Evolutionary conservation across 2,329 filamentous ascomycete genomes (phyloP).

Genomic region (Biscogniauxia marginata): DNA sequence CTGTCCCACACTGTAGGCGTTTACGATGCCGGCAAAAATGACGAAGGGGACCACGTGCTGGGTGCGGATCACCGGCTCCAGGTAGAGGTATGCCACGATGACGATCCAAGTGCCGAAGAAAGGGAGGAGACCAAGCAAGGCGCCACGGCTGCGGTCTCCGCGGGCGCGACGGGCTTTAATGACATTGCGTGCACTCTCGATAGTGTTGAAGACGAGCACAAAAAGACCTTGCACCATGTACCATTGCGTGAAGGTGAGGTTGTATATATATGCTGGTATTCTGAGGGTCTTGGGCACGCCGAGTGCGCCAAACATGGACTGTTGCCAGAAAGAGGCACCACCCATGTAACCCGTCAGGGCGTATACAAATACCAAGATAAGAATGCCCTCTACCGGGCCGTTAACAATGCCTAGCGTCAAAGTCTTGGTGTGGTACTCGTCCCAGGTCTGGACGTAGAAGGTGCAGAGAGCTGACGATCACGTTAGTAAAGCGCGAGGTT

Average conservation of each 20-base stretch:
- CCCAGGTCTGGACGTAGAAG: conserved; percentile 99
- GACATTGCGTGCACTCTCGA: conserved; percentile 78
- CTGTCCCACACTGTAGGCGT: conserved; percentile 91
- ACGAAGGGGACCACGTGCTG: conserved; percentile 86
- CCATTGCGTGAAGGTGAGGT: conserved; percentile 86
- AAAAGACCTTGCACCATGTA: conserved; percentile 84
- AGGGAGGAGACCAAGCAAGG: conserved; percentile 80
- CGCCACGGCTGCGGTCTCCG: conserved; percentile 68
- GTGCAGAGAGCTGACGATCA: conserved; percentile 69
- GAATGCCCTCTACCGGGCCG: conserved; percentile 90
- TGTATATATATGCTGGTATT: conserved; percentile 71
- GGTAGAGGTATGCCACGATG: conserved; percentile 73
- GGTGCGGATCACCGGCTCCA: conserved; percentile 81
- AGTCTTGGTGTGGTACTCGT: conserved; percentile 97
- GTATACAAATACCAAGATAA: conserved; percentile 81
- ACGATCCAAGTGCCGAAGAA: conserved; percentile 77
- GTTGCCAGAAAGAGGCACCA: conserved; percentile 91
- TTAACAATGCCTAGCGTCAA: conserved; percentile 89
- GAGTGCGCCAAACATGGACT: conserved; percentile 70
- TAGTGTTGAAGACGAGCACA: conserved; percentile 81
- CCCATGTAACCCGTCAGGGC: conserved; percentile 80
- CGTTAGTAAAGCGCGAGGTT: conserved; percentile 8
- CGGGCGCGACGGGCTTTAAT: conserved; percentile 75
- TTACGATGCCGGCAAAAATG: conserved; percentile 84
- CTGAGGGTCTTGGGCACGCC: conserved; percentile 63